Evolutionary conservation across 1,139 yeast species (phyloP).

Genomic region (Pneumocystis murina): DNA sequence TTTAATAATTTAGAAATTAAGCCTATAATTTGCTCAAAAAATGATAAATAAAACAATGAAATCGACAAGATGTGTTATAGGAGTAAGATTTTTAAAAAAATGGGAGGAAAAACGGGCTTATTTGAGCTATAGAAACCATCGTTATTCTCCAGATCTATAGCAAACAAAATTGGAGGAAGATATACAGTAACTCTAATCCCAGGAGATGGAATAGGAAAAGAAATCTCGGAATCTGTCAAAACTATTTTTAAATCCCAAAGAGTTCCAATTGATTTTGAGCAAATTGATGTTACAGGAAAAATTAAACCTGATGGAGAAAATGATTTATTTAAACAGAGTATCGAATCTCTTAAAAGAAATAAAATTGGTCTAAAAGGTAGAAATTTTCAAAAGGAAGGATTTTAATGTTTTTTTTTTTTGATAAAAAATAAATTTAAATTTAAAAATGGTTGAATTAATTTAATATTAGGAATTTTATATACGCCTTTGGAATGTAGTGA

Average conservation of each 20-base stretch:
- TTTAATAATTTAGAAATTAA: not conserved
- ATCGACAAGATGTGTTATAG: not conserved
- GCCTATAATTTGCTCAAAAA: not conserved
- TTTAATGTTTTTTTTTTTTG: not conserved
- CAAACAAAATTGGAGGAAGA: not conserved
- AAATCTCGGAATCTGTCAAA: constrained; percentile 86
- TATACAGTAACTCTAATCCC: constrained; percentile 45
- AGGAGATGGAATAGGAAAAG: constrained; percentile 94
- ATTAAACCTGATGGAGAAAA: constrained; percentile 29
- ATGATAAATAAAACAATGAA: not conserved
- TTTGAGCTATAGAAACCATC: constrained; percentile 48
- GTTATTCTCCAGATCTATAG: not conserved
- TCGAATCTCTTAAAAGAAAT: constrained; percentile 83
- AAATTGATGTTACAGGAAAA: constrained; percentile 73
- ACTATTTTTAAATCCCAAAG: constrained; percentile 72
- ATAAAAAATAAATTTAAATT: not conserved
- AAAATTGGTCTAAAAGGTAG: constrained; percentile 88
- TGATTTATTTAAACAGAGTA: constrained; percentile 63
- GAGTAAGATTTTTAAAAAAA: not conserved
- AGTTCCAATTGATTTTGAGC: constrained; percentile 91
- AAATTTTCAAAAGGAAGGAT: not conserved
- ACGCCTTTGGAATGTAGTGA: constrained; percentile 68
- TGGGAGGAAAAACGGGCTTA: not conserved
- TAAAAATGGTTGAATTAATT: not conserved
- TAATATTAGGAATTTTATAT: constrained; percentile 40